Base-by-base conservation (phyloP, 768 basidiomycete genomes). In the Tulasnella sp. region DNA sequence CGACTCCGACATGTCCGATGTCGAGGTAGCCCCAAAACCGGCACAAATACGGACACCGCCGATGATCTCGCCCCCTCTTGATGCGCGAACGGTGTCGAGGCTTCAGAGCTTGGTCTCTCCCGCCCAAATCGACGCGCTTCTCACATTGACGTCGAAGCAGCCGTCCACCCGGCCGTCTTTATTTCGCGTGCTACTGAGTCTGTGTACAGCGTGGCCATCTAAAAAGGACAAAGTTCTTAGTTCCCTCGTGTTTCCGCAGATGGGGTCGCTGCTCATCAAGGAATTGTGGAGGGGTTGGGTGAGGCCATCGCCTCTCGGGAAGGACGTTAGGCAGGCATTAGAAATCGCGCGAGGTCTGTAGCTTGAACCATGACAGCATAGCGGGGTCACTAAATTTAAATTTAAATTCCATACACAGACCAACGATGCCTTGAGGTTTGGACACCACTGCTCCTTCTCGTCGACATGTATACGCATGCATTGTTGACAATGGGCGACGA, bases 401-500 rank as follows among this genome's bases (percentile, higher is more conserved):
- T 41, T 21, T 51, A 59, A 21, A 34, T n/a, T 56, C 12, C 49
- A 54, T 44, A 43, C 59, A 49, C 19, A 54, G 11, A 46, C 49
- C 3, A 19, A 22, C 45, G 63, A 49, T 25, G 79, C 54, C 72
- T 71, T 0, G 24, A 69, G 0, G 69, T 73, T 9, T 92, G 87
- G 81, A 77, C 83, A 0, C 75, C 86, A 2, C 70, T 98, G 1
- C 72, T 97, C 7, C 78, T 96, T 57, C 78, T 93, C 7, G 77
- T 80, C 1, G 85, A 93, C 52, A 69, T 96, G 10, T 94, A 96
- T 70, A 78, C 82, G 1, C 87, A 93, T 60, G 80, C 83, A 1
- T 78, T 98, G 30, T 75, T 91, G 30, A 92, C 92, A 0, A 88
- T 98, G 78, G 89, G 89, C 1, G 96, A 99, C 65, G 94, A 97